Evolutionary conservation across 208 protist genomes (phyloP).

Genomic region (Trypanosomatidae sp.): DNA sequence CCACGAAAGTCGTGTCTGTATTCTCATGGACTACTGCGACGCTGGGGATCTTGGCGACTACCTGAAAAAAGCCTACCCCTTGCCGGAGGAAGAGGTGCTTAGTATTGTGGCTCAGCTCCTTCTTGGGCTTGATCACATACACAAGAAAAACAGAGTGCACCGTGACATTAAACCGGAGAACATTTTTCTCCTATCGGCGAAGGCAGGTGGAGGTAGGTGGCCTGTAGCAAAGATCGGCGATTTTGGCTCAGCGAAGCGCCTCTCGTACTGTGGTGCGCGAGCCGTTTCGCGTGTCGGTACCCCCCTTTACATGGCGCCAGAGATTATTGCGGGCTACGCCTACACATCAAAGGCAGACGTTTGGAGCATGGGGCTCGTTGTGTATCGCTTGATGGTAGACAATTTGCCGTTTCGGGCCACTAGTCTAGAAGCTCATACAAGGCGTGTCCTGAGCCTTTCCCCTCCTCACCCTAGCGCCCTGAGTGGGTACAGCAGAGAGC

Average conservation of each 20-base stretch:
- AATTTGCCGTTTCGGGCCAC: slow-evolving; percentile 36
- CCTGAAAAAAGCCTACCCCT: slow-evolving; percentile 35
- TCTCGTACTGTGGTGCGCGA: slow-evolving; percentile 33
- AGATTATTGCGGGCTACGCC: slow-evolving; percentile 44
- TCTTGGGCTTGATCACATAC: slow-evolving; percentile 72
- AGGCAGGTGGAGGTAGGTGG: background rate
- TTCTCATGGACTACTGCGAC: slow-evolving; percentile 82
- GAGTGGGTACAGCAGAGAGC: slow-evolving; percentile 31
- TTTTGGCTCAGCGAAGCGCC: slow-evolving; percentile 53
- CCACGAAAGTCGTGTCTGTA: slow-evolving; percentile 36
- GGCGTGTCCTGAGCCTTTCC: slow-evolving; percentile 13
- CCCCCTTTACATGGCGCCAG: slow-evolving; percentile 60
- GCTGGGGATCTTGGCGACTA: slow-evolving; percentile 52
- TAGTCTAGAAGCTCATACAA: slow-evolving; percentile 29
- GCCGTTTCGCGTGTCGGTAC: slow-evolving; percentile 54
- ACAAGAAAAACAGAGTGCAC: slow-evolving; percentile 87
- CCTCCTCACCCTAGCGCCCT: slow-evolving; percentile 37
- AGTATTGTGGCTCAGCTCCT: slow-evolving; percentile 65
- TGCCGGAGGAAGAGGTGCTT: slow-evolving; percentile 40
- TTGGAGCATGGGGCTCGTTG: slow-evolving; percentile 73
- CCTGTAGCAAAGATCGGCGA: slow-evolving; percentile 72
- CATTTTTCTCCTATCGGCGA: slow-evolving; percentile 46
- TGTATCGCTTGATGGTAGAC: slow-evolving; percentile 71
- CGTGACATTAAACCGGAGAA: slow-evolving; percentile 97
- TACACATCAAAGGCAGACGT: slow-evolving; percentile 78